Base-by-base conservation (phyloP, 2,329 filamentous ascomycete genomes). In the Mycosphaerella arachidis region DNA sequence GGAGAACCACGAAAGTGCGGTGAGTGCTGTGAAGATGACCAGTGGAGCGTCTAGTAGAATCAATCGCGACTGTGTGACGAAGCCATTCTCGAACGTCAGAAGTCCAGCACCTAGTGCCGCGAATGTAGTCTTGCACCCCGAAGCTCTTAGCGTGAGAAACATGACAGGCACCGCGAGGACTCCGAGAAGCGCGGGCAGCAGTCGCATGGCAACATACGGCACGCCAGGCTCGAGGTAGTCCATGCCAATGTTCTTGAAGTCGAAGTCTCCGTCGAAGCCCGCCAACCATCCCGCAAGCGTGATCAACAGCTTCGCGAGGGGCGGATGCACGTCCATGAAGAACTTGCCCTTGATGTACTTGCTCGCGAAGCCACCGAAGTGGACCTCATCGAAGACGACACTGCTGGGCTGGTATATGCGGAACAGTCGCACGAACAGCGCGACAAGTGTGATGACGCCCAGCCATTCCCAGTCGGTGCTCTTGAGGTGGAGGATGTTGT, bases 251-350 rank as follows among this genome's bases (percentile, higher is more conserved):
- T 99, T 92, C 81, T 97, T 99, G 82, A 99, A 99, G 76, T 97
- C 94, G 74, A 99, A 99, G 64, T 91, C 83, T 66, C 94, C 94
- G 73, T 97, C 85, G 75, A 97, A 99, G 56, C 94, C 94, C 70
- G 92, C 94, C 65, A 97, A 78, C 87, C 90, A 99, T 68, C 93
- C 94, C 65, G 92, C 92, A 62, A 99, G 85, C 55, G 94, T 96
- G 71, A 99, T 93, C 68, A 99, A 86, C 74, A 99, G 86, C 81
- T 99, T 99, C 67, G 94, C 94, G 62, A 99, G 83, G 50, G 94
- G 94, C 33, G 94, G 94, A 74, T 99, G 94, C n/a, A 99, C 94
- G 74, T 99, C 94, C 94, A 99, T 99, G 77, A 99, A 99, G 84
- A 99, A 99, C 75, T 84, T 89, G 72, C 94, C 94, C 82, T 99